Percentiles rank a stretch among this genome's conserved stretches.
These are phyloP conservation scores for Typha latifolia DNA, from an alignment of 176 grass and related monocot species.

Conservation along the genomic window DNA sequence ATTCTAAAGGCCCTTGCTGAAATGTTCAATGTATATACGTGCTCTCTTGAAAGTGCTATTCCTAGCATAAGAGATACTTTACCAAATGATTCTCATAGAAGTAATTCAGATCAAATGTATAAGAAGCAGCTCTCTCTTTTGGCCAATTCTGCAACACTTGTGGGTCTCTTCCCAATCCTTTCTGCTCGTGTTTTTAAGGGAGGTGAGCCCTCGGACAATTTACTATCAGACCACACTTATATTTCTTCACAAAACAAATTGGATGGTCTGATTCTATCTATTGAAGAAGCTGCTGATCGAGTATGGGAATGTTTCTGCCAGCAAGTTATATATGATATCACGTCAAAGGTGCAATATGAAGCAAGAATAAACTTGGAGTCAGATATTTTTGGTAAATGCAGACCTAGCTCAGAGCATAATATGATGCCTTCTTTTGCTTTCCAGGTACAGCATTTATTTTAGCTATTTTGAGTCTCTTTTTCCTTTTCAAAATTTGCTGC, in stretches of 20 bases:
- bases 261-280: constrained; percentile 8
- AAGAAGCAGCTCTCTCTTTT: constrained; percentile 36
- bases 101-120: constrained; percentile 3
- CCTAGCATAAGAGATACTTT: not conserved
- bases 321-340: constrained; percentile 33
- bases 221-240: not conserved
- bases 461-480: not conserved
- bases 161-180: constrained; percentile 34
- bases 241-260: constrained; percentile 4
- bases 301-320: constrained; percentile 38
- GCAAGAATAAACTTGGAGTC: not conserved
- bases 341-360: constrained; percentile 5
- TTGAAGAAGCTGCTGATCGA: constrained; percentile 30
- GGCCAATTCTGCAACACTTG: constrained; percentile 35
- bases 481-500: no score
- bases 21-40: constrained; percentile 38
- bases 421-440: constrained; percentile 38
- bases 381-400: not conserved
- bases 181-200: constrained; percentile 4
- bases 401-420: constrained; percentile 5
- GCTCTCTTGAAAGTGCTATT: constrained; percentile 18
- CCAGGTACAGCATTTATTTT: constrained; percentile 23
- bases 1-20: constrained; percentile 26
- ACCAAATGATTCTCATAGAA: not conserved
- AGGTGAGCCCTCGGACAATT: not conserved